Evolutionary conservation across 2,329 filamentous ascomycete species (phyloP), one percentile per base, ranked within the genome.

Genomic region (Stagonosporopsis vannaccii): DNA sequence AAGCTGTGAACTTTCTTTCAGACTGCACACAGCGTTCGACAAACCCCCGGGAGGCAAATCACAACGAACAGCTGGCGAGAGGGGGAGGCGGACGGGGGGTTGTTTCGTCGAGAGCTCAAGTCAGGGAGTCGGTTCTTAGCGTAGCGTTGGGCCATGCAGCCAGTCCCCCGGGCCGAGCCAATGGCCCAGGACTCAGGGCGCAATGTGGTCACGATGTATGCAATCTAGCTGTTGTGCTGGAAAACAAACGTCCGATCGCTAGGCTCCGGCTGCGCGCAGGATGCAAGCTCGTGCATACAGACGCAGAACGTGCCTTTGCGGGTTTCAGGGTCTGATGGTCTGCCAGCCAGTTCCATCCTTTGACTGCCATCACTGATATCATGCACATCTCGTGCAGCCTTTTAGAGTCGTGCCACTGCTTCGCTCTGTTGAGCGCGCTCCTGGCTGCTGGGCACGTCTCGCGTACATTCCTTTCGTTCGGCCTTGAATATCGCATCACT

Each of bases 51-150:
- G 49, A 50, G 48, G 51, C 54, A 41, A 57, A 56, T 54, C 48
- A 52, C 59, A 58, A 58, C 43, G 43, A 60, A 61, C 56, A 55
- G 58, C 40, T 43, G 51, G 52, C 50, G 53, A 56, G 51, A 60
- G 52, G 64, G 59, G 56, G 54, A 58, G 51, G 48, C 44, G 56
- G 46, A 61, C 56, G 58, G 62, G 52, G 58, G 56, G 50, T 36
- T 58, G 56, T 58, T 58, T 56, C 52, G 52, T 45, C 48, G 22
- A 51, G 56, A 58, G 56, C 62, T 64, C 57, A 58, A 66, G 69
- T 70, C 70, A 72, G 70, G 70, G 70, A 61, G 61, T 58, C 50
- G 54, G 56, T 59, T 48, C 39, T 41, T 26, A 43, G 42, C 42
- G 28, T 22, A 39, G 52, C 47, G 42, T 47, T 47, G 30, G 53